phyloP scores from a whole-genome alignment of 1,139 yeast genomes.

The Blastobotrys persicus region DNA sequence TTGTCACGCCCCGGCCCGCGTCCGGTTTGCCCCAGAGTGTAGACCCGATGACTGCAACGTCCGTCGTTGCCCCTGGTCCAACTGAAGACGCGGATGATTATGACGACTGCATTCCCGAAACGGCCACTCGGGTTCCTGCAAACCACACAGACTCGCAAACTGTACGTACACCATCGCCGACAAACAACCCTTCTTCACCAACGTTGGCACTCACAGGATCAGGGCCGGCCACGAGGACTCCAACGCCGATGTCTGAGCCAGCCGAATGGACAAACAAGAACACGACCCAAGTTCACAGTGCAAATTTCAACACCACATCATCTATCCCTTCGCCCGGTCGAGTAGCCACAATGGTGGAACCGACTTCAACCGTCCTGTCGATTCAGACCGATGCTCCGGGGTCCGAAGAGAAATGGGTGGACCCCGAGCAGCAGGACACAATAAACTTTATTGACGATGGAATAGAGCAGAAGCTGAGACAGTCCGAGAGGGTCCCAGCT shows the following conservation, averaged over 20 bases:
- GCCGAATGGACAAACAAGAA: no score
- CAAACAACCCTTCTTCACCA: background rate
- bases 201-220: background rate
- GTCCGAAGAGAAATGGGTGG: background rate
- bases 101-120: constrained; percentile 6
- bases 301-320: no score
- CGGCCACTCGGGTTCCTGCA: background rate
- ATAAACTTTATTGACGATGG: constrained; percentile 1
- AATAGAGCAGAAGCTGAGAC: background rate
- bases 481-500: background rate
- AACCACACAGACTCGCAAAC: no score
- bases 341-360: background rate
- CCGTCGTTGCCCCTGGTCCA: background rate
- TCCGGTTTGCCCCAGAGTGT: background rate
- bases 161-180: background rate
- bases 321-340: background rate
- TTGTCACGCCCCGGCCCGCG: background rate
- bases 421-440: background rate
- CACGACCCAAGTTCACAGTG: background rate
- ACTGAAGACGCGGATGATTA: background rate
- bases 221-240: background rate
- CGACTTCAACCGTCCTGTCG: background rate
- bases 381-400: background rate
- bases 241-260: no score
- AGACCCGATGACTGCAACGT: background rate